Conservation (phyloP, 1,139 yeast species). For the Spathaspora sp. region DNA sequence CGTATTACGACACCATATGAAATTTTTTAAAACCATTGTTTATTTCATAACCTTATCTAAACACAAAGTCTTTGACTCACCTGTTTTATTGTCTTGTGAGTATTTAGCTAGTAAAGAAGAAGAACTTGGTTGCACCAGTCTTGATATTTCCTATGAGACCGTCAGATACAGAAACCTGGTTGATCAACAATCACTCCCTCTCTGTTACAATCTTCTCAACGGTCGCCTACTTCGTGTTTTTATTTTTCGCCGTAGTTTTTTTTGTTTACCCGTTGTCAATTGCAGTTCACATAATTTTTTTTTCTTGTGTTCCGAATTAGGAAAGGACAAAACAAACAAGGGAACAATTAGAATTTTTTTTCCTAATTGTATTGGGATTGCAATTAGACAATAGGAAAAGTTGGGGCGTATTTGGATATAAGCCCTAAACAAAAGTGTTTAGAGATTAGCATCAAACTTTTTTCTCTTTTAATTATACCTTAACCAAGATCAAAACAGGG, state of each 20-base stretch:
- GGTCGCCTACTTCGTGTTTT: not conserved
- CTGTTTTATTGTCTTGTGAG: not conserved
- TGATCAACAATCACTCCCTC: too few species aligned
- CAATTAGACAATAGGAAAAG: not conserved
- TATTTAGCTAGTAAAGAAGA: not conserved
- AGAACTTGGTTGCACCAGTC: too few species aligned
- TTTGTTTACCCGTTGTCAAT: not conserved
- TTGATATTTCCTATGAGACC: not conserved
- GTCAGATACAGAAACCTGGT: too few species aligned
- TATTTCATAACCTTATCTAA: too few species aligned
- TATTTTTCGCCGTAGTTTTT: not conserved
- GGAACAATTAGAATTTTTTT: not conserved
- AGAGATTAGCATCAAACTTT: not conserved
- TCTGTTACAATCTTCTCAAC: too few species aligned
- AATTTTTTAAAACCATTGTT: not conserved
- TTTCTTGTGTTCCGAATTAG: not conserved
- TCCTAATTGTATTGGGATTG: not conserved
- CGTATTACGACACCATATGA: not conserved
- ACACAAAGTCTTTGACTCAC: not conserved
- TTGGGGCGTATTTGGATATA: not conserved
- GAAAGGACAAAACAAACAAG: constrained; percentile 1
- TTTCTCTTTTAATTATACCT: not conserved
- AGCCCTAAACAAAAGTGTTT: not conserved
- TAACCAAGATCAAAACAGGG: not conserved
- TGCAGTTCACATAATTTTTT: not conserved